Base-by-base conservation (phyloP, 805 yeast genomes). In the Yarrowia sp. region DNA sequence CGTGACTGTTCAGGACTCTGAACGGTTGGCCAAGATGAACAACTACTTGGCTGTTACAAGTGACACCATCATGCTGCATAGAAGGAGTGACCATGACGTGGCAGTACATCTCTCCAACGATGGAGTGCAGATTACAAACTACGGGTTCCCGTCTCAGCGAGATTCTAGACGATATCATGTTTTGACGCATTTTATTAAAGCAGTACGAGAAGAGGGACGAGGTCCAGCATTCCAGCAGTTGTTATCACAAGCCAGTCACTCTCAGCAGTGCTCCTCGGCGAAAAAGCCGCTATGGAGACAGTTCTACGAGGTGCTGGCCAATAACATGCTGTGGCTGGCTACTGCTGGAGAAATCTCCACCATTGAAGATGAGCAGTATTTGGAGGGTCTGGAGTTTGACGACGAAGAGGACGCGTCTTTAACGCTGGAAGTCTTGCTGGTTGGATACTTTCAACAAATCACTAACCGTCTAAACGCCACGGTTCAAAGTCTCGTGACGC, bases 261-360 rank as follows among this genome's bases (percentile, higher is more conserved):
- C n/a, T n/a, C 45, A 31, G 15, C 47, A 45, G 11, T 15, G 17
- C 17, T 38, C 22, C 2, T 36, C 44, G 36, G 43, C 44, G 15
- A 55, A 55, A 10, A 55, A 58, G 28, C 18, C 51, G 5, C 33
- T 58, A 10, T 58, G 51, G 50, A 17, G 64, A 8, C 64, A 58
- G 41, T 43, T 58, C 14, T 58, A 58, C 51, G 64, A 58, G 36
- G 64, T 58, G 17, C 35, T 58, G 5, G 64, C 64, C 7, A 58
- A 58, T 28, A 58, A 43, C 14, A 32, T 58, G 51, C 64, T 58
- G 33, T 58, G 64, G 64, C 43, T 43, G 14, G 64, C 64, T 8
- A 43, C 64, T 8, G 64, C 64, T 14, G 64, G 64, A 8, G 64
- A 58, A 14, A 58, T 58, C 10, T 42, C 64, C 28, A 36, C 64